Evolutionary conservation across 1,139 yeast species (phyloP).

Genomic region (Diutina pseudorugosa): DNA sequence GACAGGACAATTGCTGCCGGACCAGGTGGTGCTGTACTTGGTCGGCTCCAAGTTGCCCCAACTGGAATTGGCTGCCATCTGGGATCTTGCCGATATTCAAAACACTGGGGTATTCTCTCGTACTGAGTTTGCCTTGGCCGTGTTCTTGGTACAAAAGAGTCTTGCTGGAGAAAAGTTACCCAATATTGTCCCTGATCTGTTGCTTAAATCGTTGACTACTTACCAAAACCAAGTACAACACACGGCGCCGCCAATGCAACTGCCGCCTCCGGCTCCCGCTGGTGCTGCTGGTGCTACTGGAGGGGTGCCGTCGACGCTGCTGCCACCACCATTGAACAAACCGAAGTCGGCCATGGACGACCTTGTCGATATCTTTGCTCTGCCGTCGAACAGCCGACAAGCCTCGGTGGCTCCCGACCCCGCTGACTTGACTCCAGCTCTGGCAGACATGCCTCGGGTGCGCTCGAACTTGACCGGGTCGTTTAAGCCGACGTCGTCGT

Average conservation of each 20-base stretch:
- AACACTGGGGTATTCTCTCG: conserved; percentile 75
- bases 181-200: conserved; percentile 44
- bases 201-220: conserved; percentile 24
- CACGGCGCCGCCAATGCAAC: conserved; percentile 9
- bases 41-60: conserved; percentile 81
- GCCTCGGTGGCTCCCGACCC: conserved; percentile 9
- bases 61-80: conserved; percentile 74
- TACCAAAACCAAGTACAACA: conserved; percentile 10
- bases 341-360: conserved; percentile 53
- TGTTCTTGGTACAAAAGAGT: conserved; percentile 81
- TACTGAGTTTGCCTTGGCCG: conserved; percentile 83
- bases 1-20: conserved; percentile 55
- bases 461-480: conserved; percentile 26
- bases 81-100: conserved; percentile 91
- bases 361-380: conserved; percentile 45
- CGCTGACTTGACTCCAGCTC: conserved; percentile 19
- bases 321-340: not conserved
- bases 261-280: not conserved
- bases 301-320: not conserved
- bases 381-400: conserved; percentile 11
- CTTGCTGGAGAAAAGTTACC: conserved; percentile 73
- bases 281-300: conserved; percentile 9
- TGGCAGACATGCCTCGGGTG: conserved; percentile 24
- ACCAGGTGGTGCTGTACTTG: conserved; percentile 79
- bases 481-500: conserved; percentile 49